Base-by-base conservation (phyloP, 352 stramenopile genomes). In the Pelagophyceae sp. region DNA sequence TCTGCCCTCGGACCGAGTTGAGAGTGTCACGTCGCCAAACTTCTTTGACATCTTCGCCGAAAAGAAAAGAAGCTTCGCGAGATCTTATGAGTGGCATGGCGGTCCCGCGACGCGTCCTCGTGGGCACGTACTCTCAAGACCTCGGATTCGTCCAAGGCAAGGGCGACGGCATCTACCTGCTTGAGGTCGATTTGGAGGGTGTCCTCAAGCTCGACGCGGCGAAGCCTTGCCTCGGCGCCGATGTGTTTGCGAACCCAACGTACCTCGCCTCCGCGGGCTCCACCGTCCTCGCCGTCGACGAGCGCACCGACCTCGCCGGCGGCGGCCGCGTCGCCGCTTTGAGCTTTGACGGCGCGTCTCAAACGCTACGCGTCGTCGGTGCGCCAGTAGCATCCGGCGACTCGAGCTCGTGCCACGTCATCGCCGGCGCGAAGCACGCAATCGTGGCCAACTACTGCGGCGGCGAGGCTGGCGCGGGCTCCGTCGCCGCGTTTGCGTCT, bases 141-240 rank as follows among this genome's bases (percentile, higher is more conserved):
- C 67, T 74, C 15, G 67, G 67, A 11, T 74, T 74, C 67, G 67
- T 74, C 35, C 2, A 31, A 1, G 67, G 67, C 35, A 51, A 74
- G 67, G 67, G 35, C 1, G 29, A 51, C 2, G 67, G 67, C 17
- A 19, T 74, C 35, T 74, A 74, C 37, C 35, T 31, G 2, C 35
- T 74, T 19, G 17, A 31, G 1, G 11, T 60, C 67, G 1, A 6
- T 23, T 23, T 20, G n/a, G 29, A 17, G 3, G 61, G 61, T 6
- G 25, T 3, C 15, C 25, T 71, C n/a, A 15, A 3, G 29, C 29
- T 29, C n/a, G 61, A 17, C 29, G 15, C 15, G 1, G 5, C 15
- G n/a, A 25, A 27, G 61, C 2, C 67, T 33, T 74, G 35, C 67
- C n/a, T n/a, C n/a, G n/a, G n/a, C n/a, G n/a, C n/a, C n/a, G n/a